Evolutionary conservation across 352 stramenopile genomes (phyloP), one percentile per base, ranked within the genome.

Genomic region (Phytophthora lateralis): DNA sequence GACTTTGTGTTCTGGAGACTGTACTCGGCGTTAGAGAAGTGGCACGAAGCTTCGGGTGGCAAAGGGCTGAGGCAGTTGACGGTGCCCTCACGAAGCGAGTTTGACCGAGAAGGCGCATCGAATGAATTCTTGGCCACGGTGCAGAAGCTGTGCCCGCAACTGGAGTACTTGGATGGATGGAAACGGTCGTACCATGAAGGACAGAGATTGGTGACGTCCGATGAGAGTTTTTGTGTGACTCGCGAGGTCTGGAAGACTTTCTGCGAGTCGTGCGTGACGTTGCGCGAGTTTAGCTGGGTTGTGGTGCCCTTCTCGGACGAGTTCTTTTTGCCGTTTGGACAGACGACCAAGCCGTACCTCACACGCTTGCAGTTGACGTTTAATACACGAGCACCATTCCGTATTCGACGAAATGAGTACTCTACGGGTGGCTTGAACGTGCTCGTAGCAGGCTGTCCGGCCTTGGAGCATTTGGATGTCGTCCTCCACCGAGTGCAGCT

Each of bases 251-350:
- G 78, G 78, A 71, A 63, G 6, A 37, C 27, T 2, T 90, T 88
- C 45, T 86, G 78, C 35, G 47, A 55, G 8, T 61, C 56, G 4
- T 88, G 81, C 26, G 48, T 60, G 15, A 34, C 50, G 0, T 47
- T 90, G 43, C 66, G 76, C 8, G 81, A 88, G 57, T 85, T 90
- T 59, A 85, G 81, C 48, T 90, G 81, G 81, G 71, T 82, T n/a
- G 63, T 88, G 14, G 64, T 90, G 37, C 81, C 81, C 0, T 90
- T 88, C 46, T 75, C 78, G 1, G 78, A 90, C 55, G 73, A 78
- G 50, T 90, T 88, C 60, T 90, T 90, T 48, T 53, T 76, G 4
- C 70, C 76, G 14, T 90, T 88, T 47, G 73, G 72, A 8, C 63
- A 73, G 1, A 67, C 53, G 1, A 11, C 30, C 2, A 87, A 84